Percentiles rank a stretch among this genome's conserved stretches.
Evolutionary conservation across 2,329 filamentous ascomycete species (phyloP).

Genomic region (Whalleya microplaca): DNA sequence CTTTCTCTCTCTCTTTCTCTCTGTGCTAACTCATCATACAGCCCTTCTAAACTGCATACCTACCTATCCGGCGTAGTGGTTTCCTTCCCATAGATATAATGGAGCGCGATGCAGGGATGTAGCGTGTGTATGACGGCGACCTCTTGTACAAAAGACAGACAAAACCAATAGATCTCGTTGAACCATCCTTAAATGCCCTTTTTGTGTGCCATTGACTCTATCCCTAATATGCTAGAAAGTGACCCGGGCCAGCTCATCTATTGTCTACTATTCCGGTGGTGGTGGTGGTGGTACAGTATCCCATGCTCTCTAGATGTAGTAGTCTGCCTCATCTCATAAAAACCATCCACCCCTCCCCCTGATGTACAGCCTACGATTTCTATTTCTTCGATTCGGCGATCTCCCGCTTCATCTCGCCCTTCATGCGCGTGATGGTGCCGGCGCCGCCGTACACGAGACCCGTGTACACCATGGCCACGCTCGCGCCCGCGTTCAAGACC

Average conservation of each 20-base stretch:
- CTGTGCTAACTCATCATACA: conserved; percentile 16
- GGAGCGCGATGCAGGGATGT: conserved; percentile 23
- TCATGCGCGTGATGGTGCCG: conserved; percentile 67
- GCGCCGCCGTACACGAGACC: conserved; percentile 67
- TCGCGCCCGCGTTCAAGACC: conserved; percentile 86
- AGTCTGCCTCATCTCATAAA: no score
- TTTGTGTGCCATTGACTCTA: conserved; percentile 12
- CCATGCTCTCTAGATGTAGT: no score
- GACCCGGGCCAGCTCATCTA: conserved; percentile 1
- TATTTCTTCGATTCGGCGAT: conserved; percentile 29
- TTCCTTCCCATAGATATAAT: conserved; percentile 12
- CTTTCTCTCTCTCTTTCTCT: background rate
- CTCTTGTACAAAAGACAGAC: conserved; percentile 31
- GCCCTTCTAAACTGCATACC: conserved; percentile 32
- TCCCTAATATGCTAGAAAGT: background rate
- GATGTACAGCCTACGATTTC: background rate
- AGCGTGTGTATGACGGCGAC: conserved; percentile 26
- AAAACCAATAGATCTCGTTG: conserved; percentile 34
- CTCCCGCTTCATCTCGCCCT: conserved; percentile 60
- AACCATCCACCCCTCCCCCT: no score
- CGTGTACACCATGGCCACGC: conserved; percentile 91
- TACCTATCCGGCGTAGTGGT: background rate
- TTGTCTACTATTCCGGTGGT: no score
- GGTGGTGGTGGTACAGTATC: no score
- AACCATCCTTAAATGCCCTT: conserved; percentile 13